Percentiles rank a stretch among this genome's conserved stretches.
Evolutionary conservation across 23 red algal genomes (phyloP).

Genomic region (Gracilaria domingensis): DNA sequence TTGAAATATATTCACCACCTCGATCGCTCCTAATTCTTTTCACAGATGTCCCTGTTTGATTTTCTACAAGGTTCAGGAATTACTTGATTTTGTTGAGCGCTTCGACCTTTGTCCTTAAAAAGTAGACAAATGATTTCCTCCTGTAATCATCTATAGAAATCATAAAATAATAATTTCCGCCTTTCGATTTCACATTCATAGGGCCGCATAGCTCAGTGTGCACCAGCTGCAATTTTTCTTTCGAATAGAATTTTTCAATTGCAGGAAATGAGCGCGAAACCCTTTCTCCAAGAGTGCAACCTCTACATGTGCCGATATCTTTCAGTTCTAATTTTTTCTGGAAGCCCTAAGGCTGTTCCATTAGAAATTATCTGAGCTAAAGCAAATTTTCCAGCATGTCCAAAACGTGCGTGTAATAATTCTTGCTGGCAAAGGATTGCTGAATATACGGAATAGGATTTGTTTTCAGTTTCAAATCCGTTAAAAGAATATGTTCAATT

Average conservation of each 20-base stretch:
- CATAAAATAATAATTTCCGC: neutral
- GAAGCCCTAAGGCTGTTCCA: neutral
- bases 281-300: neutral
- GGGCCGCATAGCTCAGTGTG: too few relatives aligned
- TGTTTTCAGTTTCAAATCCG: neutral
- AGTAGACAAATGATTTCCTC: neutral
- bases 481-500: constrained; percentile 16
- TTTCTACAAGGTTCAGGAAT: too few relatives aligned
- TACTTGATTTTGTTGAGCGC: too few relatives aligned
- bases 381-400: neutral
- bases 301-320: too few relatives aligned
- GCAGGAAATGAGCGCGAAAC: neutral
- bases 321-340: too few relatives aligned
- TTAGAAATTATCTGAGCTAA: constrained; percentile 3
- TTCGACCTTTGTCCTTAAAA: too few relatives aligned
- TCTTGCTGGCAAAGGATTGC: neutral
- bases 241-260: neutral
- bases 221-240: too few relatives aligned
- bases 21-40: too few relatives aligned
- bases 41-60: too few relatives aligned
- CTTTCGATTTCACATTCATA: too few relatives aligned
- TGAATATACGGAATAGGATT: neutral
- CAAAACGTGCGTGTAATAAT: neutral
- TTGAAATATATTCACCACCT: too few relatives aligned
- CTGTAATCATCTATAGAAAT: neutral